phyloP scores from a whole-genome alignment of 2,329 filamentous ascomycete species.

The Bipolaris gigantea region DNA sequence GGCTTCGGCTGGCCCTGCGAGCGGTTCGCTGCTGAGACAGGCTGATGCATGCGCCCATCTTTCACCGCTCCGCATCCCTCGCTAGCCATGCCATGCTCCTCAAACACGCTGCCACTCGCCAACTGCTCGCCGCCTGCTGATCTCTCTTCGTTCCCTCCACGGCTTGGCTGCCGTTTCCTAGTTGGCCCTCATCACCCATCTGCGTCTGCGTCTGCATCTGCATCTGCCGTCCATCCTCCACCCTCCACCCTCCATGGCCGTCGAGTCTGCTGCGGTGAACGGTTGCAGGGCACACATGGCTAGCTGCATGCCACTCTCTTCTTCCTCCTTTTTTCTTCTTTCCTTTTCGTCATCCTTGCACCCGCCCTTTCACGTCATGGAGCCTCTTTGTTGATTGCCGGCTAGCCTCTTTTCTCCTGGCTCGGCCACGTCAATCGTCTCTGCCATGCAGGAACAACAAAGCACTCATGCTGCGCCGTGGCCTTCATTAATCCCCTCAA shows the following conservation, averaged over 20 bases:
- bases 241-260: background rate
- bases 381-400: slow-evolving; percentile 16
- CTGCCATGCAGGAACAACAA: slow-evolving; percentile 44
- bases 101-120: too few species aligned
- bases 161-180: slow-evolving; percentile 1
- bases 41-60: background rate
- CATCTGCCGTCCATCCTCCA: background rate
- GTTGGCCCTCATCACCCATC: slow-evolving; percentile 2
- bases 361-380: slow-evolving; percentile 18
- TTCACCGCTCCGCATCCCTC: slow-evolving; percentile 8
- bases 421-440: slow-evolving; percentile 41
- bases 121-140: slow-evolving; percentile 4
- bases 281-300: slow-evolving; percentile 21
- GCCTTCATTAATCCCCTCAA: slow-evolving; percentile 33
- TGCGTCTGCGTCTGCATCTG: too few species aligned
- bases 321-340: slow-evolving; percentile 7
- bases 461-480: slow-evolving; percentile 24
- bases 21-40: slow-evolving; percentile 7
- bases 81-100: background rate
- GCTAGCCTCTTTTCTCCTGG: slow-evolving; percentile 20
- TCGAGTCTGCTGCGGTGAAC: slow-evolving; percentile 14
- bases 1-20: slow-evolving; percentile 5
- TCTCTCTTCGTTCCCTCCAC: slow-evolving; percentile 4
- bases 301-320: slow-evolving; percentile 15
- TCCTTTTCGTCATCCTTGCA: slow-evolving; percentile 9